Percentiles rank a stretch among this genome's conserved stretches.
These are phyloP conservation scores for Macrophomina phaseolina DNA, from an alignment of 2,329 filamentous ascomycete species.

Conservation along the genomic window DNA sequence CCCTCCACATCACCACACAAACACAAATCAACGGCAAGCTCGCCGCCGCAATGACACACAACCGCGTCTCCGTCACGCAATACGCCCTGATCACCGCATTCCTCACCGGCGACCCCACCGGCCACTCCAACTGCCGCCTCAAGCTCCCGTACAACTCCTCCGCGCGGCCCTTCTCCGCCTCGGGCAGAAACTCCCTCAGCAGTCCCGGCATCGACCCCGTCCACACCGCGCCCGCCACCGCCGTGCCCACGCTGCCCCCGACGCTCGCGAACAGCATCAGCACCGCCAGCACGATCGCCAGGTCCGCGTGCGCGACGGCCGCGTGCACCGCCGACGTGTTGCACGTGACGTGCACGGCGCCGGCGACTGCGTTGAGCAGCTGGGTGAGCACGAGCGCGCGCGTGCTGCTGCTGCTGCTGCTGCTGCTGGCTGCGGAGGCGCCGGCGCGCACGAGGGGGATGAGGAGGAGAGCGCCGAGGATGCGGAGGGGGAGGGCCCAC, in stretches of 20 bases:
- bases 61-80: conserved; percentile 38
- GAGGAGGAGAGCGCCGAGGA: conserved; percentile 40
- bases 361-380: conserved; percentile 38
- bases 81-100: conserved; percentile 42
- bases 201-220: conserved; percentile 60
- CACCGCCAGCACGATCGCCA: conserved; percentile 66
- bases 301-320: conserved; percentile 57
- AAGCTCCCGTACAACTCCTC: conserved; percentile 59
- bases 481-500: conserved; percentile 34
- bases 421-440: conserved; percentile 35
- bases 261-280: conserved; percentile 64
- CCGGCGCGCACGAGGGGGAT: conserved; percentile 30
- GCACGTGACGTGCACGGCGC: conserved; percentile 35
- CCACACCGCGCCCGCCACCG: conserved; percentile 68
- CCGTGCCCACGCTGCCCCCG: conserved; percentile 46
- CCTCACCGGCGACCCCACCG: conserved; percentile 54
- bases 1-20: conserved; percentile 12
- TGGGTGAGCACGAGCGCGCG: conserved; percentile 41
- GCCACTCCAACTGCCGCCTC: conserved; percentile 59
- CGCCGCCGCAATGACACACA: conserved; percentile 31
- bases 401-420: conserved; percentile 34
- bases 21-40: neutral
- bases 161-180: conserved; percentile 42
- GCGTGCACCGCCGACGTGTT: conserved; percentile 26
- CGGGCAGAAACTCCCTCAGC: conserved; percentile 55